phyloP scores from a whole-genome alignment of 2,329 filamentous ascomycete species.

The Ophiostoma piceae region DNA sequence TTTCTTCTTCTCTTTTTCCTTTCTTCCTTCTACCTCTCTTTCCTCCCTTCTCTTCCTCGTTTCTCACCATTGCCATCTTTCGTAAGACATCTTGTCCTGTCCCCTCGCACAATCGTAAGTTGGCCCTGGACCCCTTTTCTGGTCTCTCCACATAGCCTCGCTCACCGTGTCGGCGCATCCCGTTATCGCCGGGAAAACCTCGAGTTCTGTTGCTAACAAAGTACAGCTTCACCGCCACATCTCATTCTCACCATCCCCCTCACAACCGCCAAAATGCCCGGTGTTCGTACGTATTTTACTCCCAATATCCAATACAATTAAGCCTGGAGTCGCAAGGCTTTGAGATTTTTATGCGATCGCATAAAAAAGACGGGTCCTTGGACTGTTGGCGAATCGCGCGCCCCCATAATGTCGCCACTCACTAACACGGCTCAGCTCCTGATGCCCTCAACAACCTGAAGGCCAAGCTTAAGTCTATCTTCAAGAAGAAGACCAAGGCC shows the following conservation, averaged over 20 bases:
- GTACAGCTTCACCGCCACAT: background rate
- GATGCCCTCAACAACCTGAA: conserved; percentile 51
- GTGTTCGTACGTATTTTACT: conserved; percentile 44
- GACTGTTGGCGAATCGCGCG: background rate
- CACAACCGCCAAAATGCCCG: conserved; percentile 43
- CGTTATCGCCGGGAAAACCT: background rate
- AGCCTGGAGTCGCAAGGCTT: background rate
- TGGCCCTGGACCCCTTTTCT: background rate
- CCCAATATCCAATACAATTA: background rate
- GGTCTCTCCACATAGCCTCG: background rate
- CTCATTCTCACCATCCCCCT: conserved; percentile 1
- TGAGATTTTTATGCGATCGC: background rate
- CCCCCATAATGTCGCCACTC: conserved; percentile 10
- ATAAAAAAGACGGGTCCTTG: background rate
- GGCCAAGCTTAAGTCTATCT: conserved; percentile 50
- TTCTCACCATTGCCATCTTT: conserved; percentile 8
- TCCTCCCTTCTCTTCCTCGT: background rate
- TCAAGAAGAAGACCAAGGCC: conserved; percentile 43
- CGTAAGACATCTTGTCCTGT: conserved; percentile 2
- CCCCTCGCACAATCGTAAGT: conserved; percentile 14
- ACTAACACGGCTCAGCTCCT: conserved; percentile 37
- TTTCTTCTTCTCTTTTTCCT: background rate
- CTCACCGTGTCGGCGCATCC: conserved; percentile 3
- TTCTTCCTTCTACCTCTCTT: background rate
- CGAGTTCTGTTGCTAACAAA: conserved; percentile 11